A percentile compares a stretch with the other conserved stretches of the same genome.
Evolutionary conservation across 139 green algal genomes (phyloP).

Genomic region (Dunaliella primolecta): DNA sequence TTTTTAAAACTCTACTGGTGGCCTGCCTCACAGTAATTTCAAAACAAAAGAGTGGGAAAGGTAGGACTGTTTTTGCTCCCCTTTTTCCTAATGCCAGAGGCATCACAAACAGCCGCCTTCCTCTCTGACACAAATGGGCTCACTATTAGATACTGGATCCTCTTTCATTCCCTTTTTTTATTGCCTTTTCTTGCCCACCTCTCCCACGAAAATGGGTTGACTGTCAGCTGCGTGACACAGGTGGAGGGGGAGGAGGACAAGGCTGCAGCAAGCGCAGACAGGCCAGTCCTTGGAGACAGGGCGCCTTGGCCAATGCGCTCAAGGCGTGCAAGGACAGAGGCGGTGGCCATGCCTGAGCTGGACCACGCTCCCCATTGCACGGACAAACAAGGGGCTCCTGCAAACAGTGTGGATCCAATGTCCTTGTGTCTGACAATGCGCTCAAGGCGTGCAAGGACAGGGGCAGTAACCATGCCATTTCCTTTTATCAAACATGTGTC

Average conservation of each 20-base stretch:
- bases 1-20: too few species aligned
- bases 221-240: constrained; percentile 20
- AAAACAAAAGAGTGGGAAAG: too few species aligned
- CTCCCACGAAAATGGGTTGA: constrained; percentile 47
- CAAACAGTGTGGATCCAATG: too few species aligned
- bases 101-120: too few species aligned
- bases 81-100: too few species aligned
- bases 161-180: too few species aligned
- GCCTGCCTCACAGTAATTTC: too few species aligned
- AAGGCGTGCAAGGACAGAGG: constrained; percentile 44
- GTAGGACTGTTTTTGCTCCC: too few species aligned
- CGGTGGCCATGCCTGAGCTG: constrained; percentile 48
- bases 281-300: constrained; percentile 42
- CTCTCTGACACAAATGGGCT: too few species aligned
- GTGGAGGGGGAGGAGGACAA: neutral
- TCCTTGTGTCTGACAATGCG: too few species aligned
- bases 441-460: constrained; percentile 47
- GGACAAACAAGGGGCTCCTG: constrained; percentile 19
- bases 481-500: too few species aligned
- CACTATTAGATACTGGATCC: too few species aligned
- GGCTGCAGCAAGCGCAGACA: constrained; percentile 10
- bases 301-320: constrained; percentile 64
- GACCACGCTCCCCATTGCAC: constrained; percentile 60
- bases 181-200: neutral
- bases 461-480: constrained; percentile 56